These are phyloP conservation scores for Psilocybe cubensis DNA, from an alignment of 768 basidiomycete genomes.

Conservation along the genomic window DNA sequence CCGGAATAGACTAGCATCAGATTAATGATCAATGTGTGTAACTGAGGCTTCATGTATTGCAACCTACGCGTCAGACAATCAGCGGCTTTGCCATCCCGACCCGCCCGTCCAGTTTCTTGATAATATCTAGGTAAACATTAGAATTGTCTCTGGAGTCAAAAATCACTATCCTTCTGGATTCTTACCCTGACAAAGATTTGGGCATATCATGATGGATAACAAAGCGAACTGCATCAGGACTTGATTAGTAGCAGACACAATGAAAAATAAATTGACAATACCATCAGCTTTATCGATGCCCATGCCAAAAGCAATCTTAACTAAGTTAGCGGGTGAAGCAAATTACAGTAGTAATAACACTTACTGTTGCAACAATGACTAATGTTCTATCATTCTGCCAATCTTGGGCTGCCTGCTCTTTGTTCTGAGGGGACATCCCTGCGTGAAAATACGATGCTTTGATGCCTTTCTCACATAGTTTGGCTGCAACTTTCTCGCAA, in stretches of 20 bases:
- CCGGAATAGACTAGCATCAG: slow-evolving; percentile 74
- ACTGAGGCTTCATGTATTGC: neutral
- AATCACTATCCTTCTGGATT: slow-evolving; percentile 6
- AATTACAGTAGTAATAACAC: slow-evolving; percentile 1
- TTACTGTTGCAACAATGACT: slow-evolving; percentile 93
- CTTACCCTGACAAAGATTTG: slow-evolving; percentile 81
- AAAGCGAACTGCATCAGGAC: slow-evolving; percentile 67
- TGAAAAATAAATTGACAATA: slow-evolving; percentile 27
- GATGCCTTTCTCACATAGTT: slow-evolving; percentile 62
- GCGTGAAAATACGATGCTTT: slow-evolving; percentile 88
- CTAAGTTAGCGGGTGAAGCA: neutral
- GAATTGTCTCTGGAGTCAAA: neutral
- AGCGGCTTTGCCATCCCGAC: slow-evolving; percentile 84
- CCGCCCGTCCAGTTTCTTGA: slow-evolving; percentile 97
- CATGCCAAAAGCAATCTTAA: slow-evolving; percentile 95
- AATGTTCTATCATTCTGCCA: slow-evolving; percentile 77
- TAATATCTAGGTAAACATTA: slow-evolving; percentile 60
- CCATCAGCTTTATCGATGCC: slow-evolving; percentile 89
- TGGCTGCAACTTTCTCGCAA: slow-evolving; percentile 82
- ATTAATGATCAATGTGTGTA: slow-evolving; percentile 1
- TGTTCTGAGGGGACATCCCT: slow-evolving; percentile 64
- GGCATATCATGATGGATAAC: slow-evolving; percentile 91
- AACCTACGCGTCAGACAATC: slow-evolving; percentile 86
- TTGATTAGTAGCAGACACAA: neutral
- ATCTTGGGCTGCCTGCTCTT: slow-evolving; percentile 59